Evolutionary conservation across 495 filamentous ascomycete species (phyloP), one percentile per base, ranked within the genome.

Genomic region (Aspergillus heteromorphus): DNA sequence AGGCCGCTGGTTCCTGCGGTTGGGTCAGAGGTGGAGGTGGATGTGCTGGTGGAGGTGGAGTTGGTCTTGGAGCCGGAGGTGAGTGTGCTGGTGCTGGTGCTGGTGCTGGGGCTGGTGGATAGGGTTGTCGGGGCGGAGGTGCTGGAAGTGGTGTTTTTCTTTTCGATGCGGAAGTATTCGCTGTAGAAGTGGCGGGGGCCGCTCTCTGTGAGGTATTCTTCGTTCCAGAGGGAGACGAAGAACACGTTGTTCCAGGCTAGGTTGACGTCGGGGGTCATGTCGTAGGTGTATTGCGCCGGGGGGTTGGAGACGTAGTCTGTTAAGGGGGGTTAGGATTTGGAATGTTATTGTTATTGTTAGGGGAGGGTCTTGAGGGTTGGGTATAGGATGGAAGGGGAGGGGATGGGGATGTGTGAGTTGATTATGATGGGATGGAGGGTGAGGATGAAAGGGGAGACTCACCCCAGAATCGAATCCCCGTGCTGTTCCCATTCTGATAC

Each of bases 211-310:
- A 13, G 40, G 19, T 42, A 40, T 40, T 56, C 51, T 21, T 56
- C 54, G 41, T 56, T 56, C 54, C 54, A 56, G 25, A 56, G 40
- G 29, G 54, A 47, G 18, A 51, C n/a, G 54, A 56, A 56, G 54
- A 56, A 56, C 30, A 56, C 54, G 54, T 56, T 34, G 41, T 56
- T 56, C 54, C 54, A 56, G 31, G 48, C 19, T 17, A 56, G 48
- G 48, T 56, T 19, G 40, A 56, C 48, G 29, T 27, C 29, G 6
- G 54, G 54, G 20, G 6, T 40, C 54, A 56, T 56, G 41, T 56
- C n/a, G 54, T 51, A 56, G 7, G 38, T 51, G 40, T 45, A 31
- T 2, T n/a, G 36, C 29, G 29, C 51, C 25, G 54, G 45, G 14
- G 38, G 41, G 21, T 56, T 38, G 36, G 51, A 21, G 18, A 47